A percentile compares a stretch with the other conserved stretches of the same genome.
phyloP scores from a whole-genome alignment of 495 filamentous ascomycete genomes.

The Penicillium lagena region DNA sequence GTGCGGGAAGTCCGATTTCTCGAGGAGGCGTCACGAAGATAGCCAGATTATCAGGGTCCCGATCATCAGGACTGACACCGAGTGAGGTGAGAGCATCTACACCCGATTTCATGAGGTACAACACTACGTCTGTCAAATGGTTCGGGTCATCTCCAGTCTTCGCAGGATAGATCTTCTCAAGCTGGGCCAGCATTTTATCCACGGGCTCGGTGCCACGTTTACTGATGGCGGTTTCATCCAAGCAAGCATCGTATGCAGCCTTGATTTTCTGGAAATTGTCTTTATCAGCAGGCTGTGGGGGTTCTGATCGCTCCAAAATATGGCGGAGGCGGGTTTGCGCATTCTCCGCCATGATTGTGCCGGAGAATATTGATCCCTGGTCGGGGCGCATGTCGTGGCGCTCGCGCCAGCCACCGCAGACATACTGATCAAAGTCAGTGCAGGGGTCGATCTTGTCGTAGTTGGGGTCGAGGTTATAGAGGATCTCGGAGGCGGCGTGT shows the following conservation, averaged over 20 bases:
- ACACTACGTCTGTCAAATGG: slow-evolving; percentile 43
- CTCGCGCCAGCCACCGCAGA: slow-evolving; percentile 62
- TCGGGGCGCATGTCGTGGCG: slow-evolving; percentile 63
- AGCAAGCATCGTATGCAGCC: slow-evolving; percentile 56
- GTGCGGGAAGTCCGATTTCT: slow-evolving; percentile 53
- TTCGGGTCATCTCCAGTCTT: slow-evolving; percentile 31
- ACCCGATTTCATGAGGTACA: slow-evolving; percentile 47
- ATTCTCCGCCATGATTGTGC: slow-evolving; percentile 53
- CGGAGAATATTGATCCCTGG: slow-evolving; percentile 52
- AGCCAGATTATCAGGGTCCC: slow-evolving; percentile 58
- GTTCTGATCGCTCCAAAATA: slow-evolving; percentile 54
- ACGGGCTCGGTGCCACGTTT: slow-evolving; percentile 49
- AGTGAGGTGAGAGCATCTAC: slow-evolving; percentile 42
- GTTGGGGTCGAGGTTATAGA: slow-evolving; percentile 61
- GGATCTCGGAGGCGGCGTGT: slow-evolving; percentile 60
- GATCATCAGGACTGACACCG: slow-evolving; percentile 49
- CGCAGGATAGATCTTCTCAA: slow-evolving; percentile 49
- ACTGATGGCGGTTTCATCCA: slow-evolving; percentile 50
- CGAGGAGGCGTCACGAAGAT: slow-evolving; percentile 47
- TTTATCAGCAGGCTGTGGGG: slow-evolving; percentile 44
- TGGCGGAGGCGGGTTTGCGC: slow-evolving; percentile 54
- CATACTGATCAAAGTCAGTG: slow-evolving; percentile 59
- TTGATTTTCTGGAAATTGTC: slow-evolving; percentile 63
- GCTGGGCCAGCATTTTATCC: slow-evolving; percentile 38
- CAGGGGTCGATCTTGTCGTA: slow-evolving; percentile 61